Base-by-base conservation (phyloP, 495 filamentous ascomycete genomes). In the Penicillium fimorum region DNA sequence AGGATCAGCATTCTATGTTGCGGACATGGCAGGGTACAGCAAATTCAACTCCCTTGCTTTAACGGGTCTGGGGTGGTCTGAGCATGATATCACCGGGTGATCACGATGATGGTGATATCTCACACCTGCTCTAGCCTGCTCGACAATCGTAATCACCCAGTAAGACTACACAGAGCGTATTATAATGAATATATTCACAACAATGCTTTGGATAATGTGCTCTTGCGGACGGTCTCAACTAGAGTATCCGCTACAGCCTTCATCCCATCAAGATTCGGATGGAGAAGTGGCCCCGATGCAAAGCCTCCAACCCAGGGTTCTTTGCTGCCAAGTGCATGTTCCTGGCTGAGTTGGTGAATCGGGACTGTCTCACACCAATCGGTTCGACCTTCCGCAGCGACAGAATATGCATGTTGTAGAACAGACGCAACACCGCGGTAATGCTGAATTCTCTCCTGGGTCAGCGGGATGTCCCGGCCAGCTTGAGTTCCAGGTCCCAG, bases 221-320 rank as follows among this genome's bases (percentile, higher is more conserved):
- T 33, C 35, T 40, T 46, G 27, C 24, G 45, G 5, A 55, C 30
- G n/a, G 33, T 53, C 25, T 32, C 22, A 3, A 43, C 40, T 24
- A 75, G 22, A 8, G 73, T 47, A 29, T 66, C 61, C 3, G 71
- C 68, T 15, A 74, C 61, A 9, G 64, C 70, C 50, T 59, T 59
- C 69, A 70, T 74, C 17, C 72, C 71, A 25, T 64, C 59, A 3
- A 66, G 58, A 29, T 69, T 62, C 1, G 71, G 72, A 50, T 75
- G 71, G 38, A 68, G 69, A 22, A 68, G 56, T 27, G 60, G 56
- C 4, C 67, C 71, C 0, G 56, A 40, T 27, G 42, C 50, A 51
- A 72, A 77, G 0, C 66, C 70, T 25, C 56, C 62, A 50, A 76
- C 66, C 75, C 74, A 78, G 0, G 74, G 73, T 15, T 65, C 58